A percentile compares a stretch with the other conserved stretches of the same genome.
These are phyloP conservation scores for Aspergillus transmontanensis DNA, from an alignment of 2,329 filamentous ascomycete genomes.

Conservation along the genomic window DNA sequence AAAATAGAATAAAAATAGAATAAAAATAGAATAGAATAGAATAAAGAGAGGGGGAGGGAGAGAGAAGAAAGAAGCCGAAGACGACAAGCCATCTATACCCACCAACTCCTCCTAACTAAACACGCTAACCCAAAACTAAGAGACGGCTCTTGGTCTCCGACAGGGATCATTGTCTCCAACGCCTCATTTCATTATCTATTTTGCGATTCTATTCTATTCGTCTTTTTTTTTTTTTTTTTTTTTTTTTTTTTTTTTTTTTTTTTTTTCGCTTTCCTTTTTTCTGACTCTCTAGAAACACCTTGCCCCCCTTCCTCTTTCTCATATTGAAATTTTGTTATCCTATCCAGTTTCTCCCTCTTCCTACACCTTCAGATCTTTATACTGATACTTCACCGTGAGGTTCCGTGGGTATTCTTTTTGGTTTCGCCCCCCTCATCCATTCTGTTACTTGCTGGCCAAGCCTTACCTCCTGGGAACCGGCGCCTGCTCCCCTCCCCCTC, in stretches of 20 bases:
- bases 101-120: conserved; percentile 5
- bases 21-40: not conserved
- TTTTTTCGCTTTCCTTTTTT: conserved; percentile 6
- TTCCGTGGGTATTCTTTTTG: conserved; percentile 4
- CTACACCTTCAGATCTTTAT: not conserved
- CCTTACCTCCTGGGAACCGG: conserved; percentile 16
- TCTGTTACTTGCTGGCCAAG: conserved; percentile 34
- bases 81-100: conserved; percentile 1
- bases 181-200: conserved; percentile 9
- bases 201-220: conserved; percentile 5
- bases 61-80: not conserved
- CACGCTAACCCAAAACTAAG: conserved; percentile 12
- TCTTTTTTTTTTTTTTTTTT: conserved; percentile 3
- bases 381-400: conserved; percentile 3
- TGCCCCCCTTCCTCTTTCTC: not conserved
- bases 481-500: conserved; percentile 12
- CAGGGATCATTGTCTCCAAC: conserved; percentile 20
- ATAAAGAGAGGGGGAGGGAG: not conserved
- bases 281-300: not conserved
- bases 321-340: conserved; percentile 4
- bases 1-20: not conserved
- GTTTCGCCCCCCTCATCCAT: conserved; percentile 19
- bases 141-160: conserved; percentile 16
- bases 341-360: not conserved
- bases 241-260: conserved; percentile 3